Conservation (phyloP, 177 flowering plant species). For the Telopea speciosissima region DNA sequence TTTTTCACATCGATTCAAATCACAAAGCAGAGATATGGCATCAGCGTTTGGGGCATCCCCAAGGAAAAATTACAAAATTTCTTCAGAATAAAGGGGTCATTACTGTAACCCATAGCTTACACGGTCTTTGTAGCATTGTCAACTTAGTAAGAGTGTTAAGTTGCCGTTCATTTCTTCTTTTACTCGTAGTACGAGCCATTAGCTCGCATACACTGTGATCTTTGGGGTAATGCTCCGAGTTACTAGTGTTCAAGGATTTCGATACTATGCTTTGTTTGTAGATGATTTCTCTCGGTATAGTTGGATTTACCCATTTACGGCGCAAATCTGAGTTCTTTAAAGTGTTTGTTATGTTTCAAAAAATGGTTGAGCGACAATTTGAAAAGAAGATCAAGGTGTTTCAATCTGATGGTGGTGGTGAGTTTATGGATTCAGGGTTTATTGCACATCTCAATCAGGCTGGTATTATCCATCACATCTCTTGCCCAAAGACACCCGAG, state of each 20-base stretch:
- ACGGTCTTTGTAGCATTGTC: neutral
- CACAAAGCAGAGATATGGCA: conserved; percentile 6
- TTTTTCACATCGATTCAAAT: neutral
- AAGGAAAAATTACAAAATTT: neutral
- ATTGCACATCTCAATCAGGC: too few relatives aligned
- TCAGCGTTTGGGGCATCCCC: conserved; percentile 2
- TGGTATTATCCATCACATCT: too few relatives aligned
- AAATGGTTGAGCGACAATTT: too few relatives aligned
- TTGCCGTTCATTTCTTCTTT: neutral
- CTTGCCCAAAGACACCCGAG: too few relatives aligned
- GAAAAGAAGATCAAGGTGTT: neutral
- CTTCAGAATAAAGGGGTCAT: neutral
- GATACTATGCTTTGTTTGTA: conserved; percentile 3
- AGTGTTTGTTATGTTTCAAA: too few relatives aligned
- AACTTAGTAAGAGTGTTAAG: conserved; percentile 5
- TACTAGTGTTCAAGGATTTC: neutral
- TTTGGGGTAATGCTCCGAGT: neutral
- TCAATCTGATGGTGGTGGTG: too few relatives aligned
- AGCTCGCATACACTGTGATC: neutral
- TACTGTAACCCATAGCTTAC: neutral
- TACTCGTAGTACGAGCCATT: neutral
- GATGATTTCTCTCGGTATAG: neutral
- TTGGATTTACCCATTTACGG: too few relatives aligned
- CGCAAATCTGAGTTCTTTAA: too few relatives aligned
- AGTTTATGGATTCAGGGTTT: too few relatives aligned